Evolutionary conservation across 192 early-diverging fungal genomes (phyloP).

Genomic region (Backusella morwellensis): DNA sequence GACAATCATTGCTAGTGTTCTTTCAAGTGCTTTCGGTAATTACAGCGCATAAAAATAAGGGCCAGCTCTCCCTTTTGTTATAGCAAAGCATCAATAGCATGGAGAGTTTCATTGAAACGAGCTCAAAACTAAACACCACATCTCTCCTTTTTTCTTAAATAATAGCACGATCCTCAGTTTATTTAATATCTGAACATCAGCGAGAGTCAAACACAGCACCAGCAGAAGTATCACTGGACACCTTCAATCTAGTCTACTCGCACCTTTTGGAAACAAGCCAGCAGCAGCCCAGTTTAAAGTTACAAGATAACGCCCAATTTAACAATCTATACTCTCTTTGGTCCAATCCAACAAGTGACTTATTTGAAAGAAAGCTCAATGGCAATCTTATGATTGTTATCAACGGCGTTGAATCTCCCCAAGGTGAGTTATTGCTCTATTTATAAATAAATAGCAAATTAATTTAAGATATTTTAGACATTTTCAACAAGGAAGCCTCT

Average conservation of each 20-base stretch:
- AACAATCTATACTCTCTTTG: slow-evolving; percentile 6
- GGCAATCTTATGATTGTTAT: slow-evolving; percentile 22
- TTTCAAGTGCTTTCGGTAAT: slow-evolving; percentile 12
- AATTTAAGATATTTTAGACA: not conserved
- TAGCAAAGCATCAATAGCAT: not conserved
- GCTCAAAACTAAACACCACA: not conserved
- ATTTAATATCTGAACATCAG: slow-evolving; percentile 15
- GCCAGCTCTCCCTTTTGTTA: not conserved
- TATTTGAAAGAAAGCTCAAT: slow-evolving; percentile 18
- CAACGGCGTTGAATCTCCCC: slow-evolving; percentile 11
- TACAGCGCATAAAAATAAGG: no score
- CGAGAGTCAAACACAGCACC: not conserved
- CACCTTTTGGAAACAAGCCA: slow-evolving; percentile 21
- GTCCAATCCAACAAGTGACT: not conserved
- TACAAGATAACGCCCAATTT: slow-evolving; percentile 14
- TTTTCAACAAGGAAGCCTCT: slow-evolving; percentile 6
- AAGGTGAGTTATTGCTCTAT: slow-evolving; percentile 9
- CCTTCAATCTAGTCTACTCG: slow-evolving; percentile 16
- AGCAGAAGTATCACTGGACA: slow-evolving; percentile 17
- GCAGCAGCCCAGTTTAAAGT: slow-evolving; percentile 2
- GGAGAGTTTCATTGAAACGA: no score
- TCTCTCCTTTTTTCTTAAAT: not conserved
- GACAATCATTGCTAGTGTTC: not conserved
- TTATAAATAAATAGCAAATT: not conserved
- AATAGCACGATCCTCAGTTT: slow-evolving; percentile 24